Evolutionary conservation across 345 rosid species (phyloP), one percentile per base, ranked within the genome.

Genomic region (Eucalyptus brandiana): DNA sequence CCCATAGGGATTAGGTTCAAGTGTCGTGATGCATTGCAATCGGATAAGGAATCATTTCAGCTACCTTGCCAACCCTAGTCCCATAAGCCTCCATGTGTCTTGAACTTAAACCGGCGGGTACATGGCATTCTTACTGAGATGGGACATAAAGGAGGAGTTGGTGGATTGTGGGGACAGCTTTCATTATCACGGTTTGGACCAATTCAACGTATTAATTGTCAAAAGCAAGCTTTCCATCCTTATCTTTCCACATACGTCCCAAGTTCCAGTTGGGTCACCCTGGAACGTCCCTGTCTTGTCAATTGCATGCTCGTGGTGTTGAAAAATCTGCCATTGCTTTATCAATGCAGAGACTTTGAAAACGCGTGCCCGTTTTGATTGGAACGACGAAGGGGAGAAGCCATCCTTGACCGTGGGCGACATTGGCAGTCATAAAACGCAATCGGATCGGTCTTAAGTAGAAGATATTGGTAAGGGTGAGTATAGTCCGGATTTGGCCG

Each of bases 401-500:
- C 81, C 81, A 76, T 37, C 24, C 83, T 76, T 76, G 45, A 76
- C 83, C 5, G 28, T 5, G 83, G 83, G 47, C 3, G 83, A 76
- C 45, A 76, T 21, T 19, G 45, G 45, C 45, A 37, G 42, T 69
- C 80, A 32, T 69, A 34, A 32, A 69, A 32, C 24, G 80, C 80
- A 9, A 32, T 69, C 19, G 80, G 24, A 69, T 17, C 6, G 42
- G 42, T 17, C 80, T 32, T 8, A 69, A 65, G 76, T 65, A 15
- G 34, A 65, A 69, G 24, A 69, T 69, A 19, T 67, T 15, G 76
- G 6, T 4, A 21, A 53, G 11, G 11, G 26, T 51, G 56, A 18
- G 9, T 21, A 53, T 53, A 1, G 2, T 53, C 2, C 11, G 0
- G 0, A 8, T 53, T 21, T 0, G 2, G 5, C 9, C 26, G 5